phyloP scores from a whole-genome alignment of 1,139 yeast genomes.

The Kodamaea arcana region DNA sequence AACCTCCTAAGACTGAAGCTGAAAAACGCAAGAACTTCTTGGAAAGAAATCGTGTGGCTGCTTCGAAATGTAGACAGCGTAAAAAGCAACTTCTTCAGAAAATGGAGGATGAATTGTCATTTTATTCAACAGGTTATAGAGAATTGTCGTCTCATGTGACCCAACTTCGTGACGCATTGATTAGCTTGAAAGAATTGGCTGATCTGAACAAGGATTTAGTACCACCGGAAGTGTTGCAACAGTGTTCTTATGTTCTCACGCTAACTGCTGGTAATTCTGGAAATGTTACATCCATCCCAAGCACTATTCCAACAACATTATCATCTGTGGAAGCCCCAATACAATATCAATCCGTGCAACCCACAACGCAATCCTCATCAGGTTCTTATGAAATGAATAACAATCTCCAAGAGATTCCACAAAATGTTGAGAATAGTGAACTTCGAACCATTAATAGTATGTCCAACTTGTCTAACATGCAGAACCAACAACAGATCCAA shows the following conservation, averaged over 20 bases:
- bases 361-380: not conserved
- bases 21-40: slow-evolving; percentile 79
- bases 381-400: slow-evolving; percentile 9
- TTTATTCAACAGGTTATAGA: slow-evolving; percentile 68
- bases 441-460: slow-evolving; percentile 36
- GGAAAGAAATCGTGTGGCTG: slow-evolving; percentile 92
- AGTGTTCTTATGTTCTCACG: slow-evolving; percentile 22
- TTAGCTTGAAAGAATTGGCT: slow-evolving; percentile 41
- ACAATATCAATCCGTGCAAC: slow-evolving; percentile 2
- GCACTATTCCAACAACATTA: slow-evolving; percentile 32
- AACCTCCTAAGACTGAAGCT: slow-evolving; percentile 38
- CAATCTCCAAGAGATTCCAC: slow-evolving; percentile 7
- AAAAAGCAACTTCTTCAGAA: slow-evolving; percentile 85
- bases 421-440: slow-evolving; percentile 11
- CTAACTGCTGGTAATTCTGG: slow-evolving; percentile 16
- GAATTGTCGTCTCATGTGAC: slow-evolving; percentile 58
- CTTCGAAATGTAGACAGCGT: slow-evolving; percentile 90
- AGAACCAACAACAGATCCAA: slow-evolving; percentile 8
- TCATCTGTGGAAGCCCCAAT: slow-evolving; percentile 13
- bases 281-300: slow-evolving; percentile 25
- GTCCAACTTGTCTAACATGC: slow-evolving; percentile 29
- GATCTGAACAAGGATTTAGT: slow-evolving; percentile 31
- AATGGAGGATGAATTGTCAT: slow-evolving; percentile 72
- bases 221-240: slow-evolving; percentile 6
- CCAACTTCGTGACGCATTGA: slow-evolving; percentile 57